Evolutionary conservation across 257 asterid genomes (phyloP).

Genomic region (Ajuga chamaepitys): DNA sequence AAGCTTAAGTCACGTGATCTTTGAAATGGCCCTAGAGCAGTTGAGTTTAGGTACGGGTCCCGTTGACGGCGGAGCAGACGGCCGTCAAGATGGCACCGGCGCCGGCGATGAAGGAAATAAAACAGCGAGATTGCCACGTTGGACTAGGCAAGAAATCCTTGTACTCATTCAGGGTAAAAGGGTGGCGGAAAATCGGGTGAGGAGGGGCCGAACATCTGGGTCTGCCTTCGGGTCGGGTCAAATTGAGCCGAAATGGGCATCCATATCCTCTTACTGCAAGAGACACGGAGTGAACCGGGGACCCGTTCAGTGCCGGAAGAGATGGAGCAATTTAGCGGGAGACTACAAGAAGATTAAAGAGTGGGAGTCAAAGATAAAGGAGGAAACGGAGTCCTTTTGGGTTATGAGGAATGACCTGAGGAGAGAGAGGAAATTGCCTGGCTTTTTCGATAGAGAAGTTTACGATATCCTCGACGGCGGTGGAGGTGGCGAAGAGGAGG

Average conservation of each 20-base stretch:
- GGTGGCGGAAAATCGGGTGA: constrained; percentile 63
- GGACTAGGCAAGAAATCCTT: constrained; percentile 88
- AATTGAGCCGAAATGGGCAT: constrained; percentile 88
- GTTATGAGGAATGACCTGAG: constrained; percentile 89
- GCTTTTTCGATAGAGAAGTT: constrained; percentile 85
- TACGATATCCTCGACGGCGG: constrained; percentile 74
- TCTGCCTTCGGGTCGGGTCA: constrained; percentile 62
- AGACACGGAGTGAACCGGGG: constrained; percentile 90
- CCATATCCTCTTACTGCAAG: constrained; percentile 79
- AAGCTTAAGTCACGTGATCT: constrained; percentile 29
- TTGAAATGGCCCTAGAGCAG: constrained; percentile 54
- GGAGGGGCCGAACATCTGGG: constrained; percentile 55
- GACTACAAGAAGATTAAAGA: constrained; percentile 89
- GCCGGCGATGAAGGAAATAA: constrained; percentile 42
- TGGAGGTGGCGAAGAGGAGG: constrained; percentile 20
- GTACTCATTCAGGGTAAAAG: constrained; percentile 81
- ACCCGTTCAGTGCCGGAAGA: constrained; percentile 91
- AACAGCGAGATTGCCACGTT: constrained; percentile 72
- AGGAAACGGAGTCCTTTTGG: constrained; percentile 85
- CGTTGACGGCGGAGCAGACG: constrained; percentile 46
- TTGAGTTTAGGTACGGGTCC: constrained; percentile 44
- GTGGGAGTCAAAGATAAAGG: constrained; percentile 57
- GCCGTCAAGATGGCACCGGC: constrained; percentile 43
- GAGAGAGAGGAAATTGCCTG: constrained; percentile 80
- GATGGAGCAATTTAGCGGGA: constrained; percentile 92